Base-by-base conservation (phyloP, 1,284 basidiomycete species). In the Rhodotorula sp. region DNA sequence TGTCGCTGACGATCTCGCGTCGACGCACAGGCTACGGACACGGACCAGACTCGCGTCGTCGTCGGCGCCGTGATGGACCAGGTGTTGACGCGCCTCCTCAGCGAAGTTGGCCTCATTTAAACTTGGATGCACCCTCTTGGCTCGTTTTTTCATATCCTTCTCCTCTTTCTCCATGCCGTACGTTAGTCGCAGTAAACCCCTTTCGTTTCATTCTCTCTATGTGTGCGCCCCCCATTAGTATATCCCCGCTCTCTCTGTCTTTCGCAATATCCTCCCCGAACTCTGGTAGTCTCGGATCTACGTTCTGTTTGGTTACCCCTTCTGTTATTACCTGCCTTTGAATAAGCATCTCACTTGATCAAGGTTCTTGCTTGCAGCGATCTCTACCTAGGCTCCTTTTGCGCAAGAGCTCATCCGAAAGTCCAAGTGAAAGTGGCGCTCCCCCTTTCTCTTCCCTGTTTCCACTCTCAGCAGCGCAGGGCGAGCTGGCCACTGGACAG, bases 41-140 rank as follows among this genome's bases (percentile, higher is more conserved):
- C 75, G 62, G 48, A 58, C 5, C 73, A 77, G 59, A 79, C 81
- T 62, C 71, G 75, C 29, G 78, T 81, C 56, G 79, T 81, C 53
- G 74, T 81, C 64, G 78, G 73, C 6, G 80, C 80, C 22, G 77
- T 81, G 51, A 79, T 80, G 75, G 75, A 76, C 44, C 66, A 70
- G 24, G 66, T 67, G 33, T 42, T 67, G 14, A 67, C 67, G 10
- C 49, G 66, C 48, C 30, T 73, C 4, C 62, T 73, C 8, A 37
- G 48, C 51, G 68, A 73, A n/a, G 66, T 68, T 10, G 71, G 71
- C 12, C 33, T 73, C 26, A 59, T 73, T 44, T 72, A 53, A 57
- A 8, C 46, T 17, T 15, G 10, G 6, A 15, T 29, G 29, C 8
- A 20, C 30, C 6, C 22, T 29, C 30, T 15, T 33, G 30, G 8